Percentiles rank a stretch among this genome's conserved stretches.
These are phyloP conservation scores for Shiraia sp. DNA, from an alignment of 2,329 filamentous ascomycete species.

Conservation along the genomic window DNA sequence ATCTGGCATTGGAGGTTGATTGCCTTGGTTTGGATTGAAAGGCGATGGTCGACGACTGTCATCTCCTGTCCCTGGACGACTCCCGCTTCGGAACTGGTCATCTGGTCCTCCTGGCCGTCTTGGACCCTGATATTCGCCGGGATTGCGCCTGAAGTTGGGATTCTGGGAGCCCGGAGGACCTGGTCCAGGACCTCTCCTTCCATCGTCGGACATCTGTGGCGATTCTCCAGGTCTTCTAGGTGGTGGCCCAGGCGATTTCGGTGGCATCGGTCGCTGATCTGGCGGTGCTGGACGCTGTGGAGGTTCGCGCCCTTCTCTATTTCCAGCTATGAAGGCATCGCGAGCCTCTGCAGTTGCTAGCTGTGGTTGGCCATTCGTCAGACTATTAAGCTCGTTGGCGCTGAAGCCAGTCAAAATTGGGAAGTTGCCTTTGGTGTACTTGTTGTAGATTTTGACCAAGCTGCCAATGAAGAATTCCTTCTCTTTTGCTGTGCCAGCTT, in stretches of 20 bases:
- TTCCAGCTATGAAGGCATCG: constrained; percentile 13
- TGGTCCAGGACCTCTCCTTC: constrained; percentile 15
- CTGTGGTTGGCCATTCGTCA: constrained; percentile 60
- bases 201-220: constrained; percentile 16
- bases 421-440: constrained; percentile 74
- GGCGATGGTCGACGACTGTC: constrained; percentile 32
- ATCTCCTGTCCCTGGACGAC: constrained; percentile 35
- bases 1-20: constrained; percentile 27
- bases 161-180: constrained; percentile 16
- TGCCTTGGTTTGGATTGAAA: constrained; percentile 22
- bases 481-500: constrained; percentile 89
- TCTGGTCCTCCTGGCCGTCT: constrained; percentile 25
- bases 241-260: constrained; percentile 26
- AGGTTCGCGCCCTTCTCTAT: constrained; percentile 12
- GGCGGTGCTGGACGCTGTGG: constrained; percentile 16
- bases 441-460: constrained; percentile 92
- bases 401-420: constrained; percentile 85
- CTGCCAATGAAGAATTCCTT: constrained; percentile 99
- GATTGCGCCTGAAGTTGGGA: constrained; percentile 27
- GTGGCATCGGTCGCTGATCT: constrained; percentile 23
- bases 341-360: constrained; percentile 35
- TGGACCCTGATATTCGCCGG: constrained; percentile 22
- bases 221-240: constrained; percentile 25
- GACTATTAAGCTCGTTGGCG: constrained; percentile 72
- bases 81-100: constrained; percentile 18